Conservation (phyloP, 2,329 filamentous ascomycete species). For the Exserohilum turcica region DNA sequence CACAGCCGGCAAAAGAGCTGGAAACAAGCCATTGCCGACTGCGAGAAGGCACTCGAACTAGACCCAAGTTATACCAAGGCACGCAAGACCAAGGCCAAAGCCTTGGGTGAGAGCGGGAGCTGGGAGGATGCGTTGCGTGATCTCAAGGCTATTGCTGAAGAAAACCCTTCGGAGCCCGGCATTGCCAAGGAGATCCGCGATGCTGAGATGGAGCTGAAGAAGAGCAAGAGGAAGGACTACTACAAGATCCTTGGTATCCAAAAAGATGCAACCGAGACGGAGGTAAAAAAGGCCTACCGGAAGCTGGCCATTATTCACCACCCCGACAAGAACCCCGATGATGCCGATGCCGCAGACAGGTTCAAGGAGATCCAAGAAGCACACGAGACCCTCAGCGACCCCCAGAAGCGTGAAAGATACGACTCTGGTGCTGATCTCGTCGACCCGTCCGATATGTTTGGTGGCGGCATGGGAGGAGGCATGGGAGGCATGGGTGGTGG, state of each 20-base stretch:
- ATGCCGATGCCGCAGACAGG: constrained; percentile 80
- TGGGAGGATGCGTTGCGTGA: constrained; percentile 93
- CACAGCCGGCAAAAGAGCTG: constrained; percentile 83
- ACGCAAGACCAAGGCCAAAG: constrained; percentile 91
- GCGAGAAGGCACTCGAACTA: constrained; percentile 79
- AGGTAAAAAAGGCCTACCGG: constrained; percentile 97
- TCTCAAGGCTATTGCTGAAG: constrained; percentile 83
- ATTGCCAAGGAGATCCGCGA: constrained; percentile 84
- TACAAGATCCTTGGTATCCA: constrained; percentile 93
- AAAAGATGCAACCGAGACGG: constrained; percentile 80
- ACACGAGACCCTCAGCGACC: constrained; percentile 92
- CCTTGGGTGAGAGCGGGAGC: constrained; percentile 78
- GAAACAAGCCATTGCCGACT: constrained; percentile 80
- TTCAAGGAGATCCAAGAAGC: constrained; percentile 99
- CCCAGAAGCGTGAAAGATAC: constrained; percentile 89
- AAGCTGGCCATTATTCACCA: constrained; percentile 93
- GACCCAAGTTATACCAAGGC: constrained; percentile 89
- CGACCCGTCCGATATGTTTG: constrained; percentile 85
- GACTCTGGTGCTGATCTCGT: constrained; percentile 91
- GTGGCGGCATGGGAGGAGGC: constrained; percentile 52
- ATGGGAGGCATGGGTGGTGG: constrained; percentile 61
- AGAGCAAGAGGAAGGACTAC: constrained; percentile 95
- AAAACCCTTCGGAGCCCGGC: constrained; percentile 78
- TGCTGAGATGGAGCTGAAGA: constrained; percentile 95
- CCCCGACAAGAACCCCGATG: constrained; percentile 95